Evolutionary conservation across 2,329 filamentous ascomycete genomes (phyloP), one percentile per base, ranked within the genome.

Genomic region (Penicillium vulpinum): DNA sequence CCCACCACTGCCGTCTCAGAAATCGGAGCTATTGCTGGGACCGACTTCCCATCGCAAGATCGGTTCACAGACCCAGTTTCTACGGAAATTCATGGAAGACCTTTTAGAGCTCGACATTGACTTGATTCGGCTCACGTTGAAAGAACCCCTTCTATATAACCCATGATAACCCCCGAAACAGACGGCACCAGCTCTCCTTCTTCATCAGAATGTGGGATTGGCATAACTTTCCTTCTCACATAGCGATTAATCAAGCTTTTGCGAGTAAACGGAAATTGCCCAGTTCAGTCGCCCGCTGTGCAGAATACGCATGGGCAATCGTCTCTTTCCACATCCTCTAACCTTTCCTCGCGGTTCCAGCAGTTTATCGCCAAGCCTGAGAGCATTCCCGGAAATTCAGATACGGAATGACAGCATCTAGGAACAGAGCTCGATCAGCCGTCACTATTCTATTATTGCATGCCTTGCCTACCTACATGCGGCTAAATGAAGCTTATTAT

Each of bases 351-450:
- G 11, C 11, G 18, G 36, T 39, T 39, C 36, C 18, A 39, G 36
- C 36, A 39, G 36, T 18, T 22, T 21, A 39, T 39, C 36, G 36
- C 36, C 36, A 13, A 10, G 36, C 10, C 36, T 39, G 11, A 39
- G 22, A 22, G 36, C 18, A 39, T 18, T 10, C 18, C 36, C 22
- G 38, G 18, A 40, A 40, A 5, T 40, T 40, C 21, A 40, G 38
- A 22, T 22, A 22, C 38, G 21, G 21, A 40, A 40, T 9, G 11
- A 22, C 18, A 8, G 15, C 38, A 40, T 18, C 38, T 13, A 16
- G 38, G 38, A 40, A 40, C 21, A 40, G 22, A 21, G 18, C 43
- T 67, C 18, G 48, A 26, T 5, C n/a, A 48, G n/a, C 22, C 18
- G 16, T 44, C 40, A 3, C 40, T 44, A 8, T 13, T 44, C 10